Evolutionary conservation across 352 stramenopile species (phyloP).

Genomic region (Blastocystis sp.): DNA sequence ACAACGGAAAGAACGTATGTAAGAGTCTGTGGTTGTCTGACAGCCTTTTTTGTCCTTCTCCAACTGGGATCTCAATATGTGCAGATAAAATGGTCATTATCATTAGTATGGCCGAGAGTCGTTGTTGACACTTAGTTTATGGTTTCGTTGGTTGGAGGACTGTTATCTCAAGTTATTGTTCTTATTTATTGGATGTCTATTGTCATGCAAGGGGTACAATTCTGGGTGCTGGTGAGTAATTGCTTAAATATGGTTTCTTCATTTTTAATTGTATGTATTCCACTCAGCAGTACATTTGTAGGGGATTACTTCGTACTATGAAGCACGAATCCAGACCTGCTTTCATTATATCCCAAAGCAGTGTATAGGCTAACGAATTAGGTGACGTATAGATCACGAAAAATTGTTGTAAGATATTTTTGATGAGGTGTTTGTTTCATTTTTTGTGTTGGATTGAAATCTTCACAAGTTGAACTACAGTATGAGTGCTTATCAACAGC

Average conservation of each 20-base stretch:
- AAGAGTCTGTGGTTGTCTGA: neutral
- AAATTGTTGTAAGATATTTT: neutral
- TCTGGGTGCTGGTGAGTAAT: neutral
- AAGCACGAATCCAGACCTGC: neutral
- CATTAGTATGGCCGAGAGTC: neutral
- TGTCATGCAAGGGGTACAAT: neutral
- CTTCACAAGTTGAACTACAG: neutral
- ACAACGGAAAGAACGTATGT: neutral
- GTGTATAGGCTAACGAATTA: neutral
- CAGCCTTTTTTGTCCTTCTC: neutral
- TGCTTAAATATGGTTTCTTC: neutral
- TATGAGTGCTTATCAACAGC: neutral
- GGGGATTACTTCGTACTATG: neutral
- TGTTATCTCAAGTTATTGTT: neutral
- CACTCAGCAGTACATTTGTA: neutral
- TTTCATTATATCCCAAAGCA: slow-evolving; percentile 11
- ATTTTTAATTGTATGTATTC: neutral
- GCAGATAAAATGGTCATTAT: neutral
- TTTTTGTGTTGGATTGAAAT: neutral
- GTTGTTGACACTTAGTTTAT: neutral
- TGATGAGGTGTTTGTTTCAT: neutral
- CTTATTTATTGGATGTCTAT: neutral
- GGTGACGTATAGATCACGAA: neutral
- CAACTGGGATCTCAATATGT: neutral
- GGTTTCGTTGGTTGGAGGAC: neutral